Evolutionary conservation across 2,329 filamentous ascomycete genomes (phyloP).

Genomic region (Epichloe aotearoae): DNA sequence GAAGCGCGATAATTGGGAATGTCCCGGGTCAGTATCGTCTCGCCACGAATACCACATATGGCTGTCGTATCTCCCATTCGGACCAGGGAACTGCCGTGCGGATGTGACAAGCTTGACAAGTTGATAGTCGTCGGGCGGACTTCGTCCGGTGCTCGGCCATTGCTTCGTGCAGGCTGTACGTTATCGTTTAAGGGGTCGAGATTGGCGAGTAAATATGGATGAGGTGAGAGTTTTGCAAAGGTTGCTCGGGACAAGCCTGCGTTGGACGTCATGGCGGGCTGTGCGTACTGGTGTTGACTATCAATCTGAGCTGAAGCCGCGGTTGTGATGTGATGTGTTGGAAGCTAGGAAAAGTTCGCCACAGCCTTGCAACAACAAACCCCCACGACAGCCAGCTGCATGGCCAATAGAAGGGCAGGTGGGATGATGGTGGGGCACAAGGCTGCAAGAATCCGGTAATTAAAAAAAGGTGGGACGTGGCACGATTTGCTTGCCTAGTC

Average conservation of each 20-base stretch:
- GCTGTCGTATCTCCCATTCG: slow-evolving; percentile 81
- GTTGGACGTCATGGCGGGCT: slow-evolving; percentile 17
- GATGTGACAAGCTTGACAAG: slow-evolving; percentile 72
- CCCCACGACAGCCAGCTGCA: background rate
- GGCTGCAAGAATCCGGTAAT: background rate
- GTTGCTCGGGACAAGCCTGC: slow-evolving; percentile 45
- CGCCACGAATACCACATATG: slow-evolving; percentile 84
- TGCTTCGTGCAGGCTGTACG: slow-evolving; percentile 53
- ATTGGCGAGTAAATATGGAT: slow-evolving; percentile 81
- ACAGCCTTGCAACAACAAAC: slow-evolving; percentile 1
- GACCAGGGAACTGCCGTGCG: slow-evolving; percentile 80
- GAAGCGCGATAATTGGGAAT: slow-evolving; percentile 52
- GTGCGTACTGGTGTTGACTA: background rate
- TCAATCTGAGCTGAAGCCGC: background rate
- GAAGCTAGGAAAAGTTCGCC: slow-evolving; percentile 2
- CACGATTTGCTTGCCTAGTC: too few relatives aligned
- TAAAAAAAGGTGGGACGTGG: too few relatives aligned
- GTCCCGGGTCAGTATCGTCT: slow-evolving; percentile 64
- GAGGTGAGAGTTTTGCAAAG: slow-evolving; percentile 81
- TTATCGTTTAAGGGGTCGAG: slow-evolving; percentile 48
- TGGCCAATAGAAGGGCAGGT: background rate
- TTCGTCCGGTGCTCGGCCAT: slow-evolving; percentile 59
- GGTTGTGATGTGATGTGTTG: background rate
- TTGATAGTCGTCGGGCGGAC: slow-evolving; percentile 66
- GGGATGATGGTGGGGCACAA: background rate